Base-by-base conservation (phyloP, 495 filamentous ascomycete species). In the Xylaria scruposa region DNA sequence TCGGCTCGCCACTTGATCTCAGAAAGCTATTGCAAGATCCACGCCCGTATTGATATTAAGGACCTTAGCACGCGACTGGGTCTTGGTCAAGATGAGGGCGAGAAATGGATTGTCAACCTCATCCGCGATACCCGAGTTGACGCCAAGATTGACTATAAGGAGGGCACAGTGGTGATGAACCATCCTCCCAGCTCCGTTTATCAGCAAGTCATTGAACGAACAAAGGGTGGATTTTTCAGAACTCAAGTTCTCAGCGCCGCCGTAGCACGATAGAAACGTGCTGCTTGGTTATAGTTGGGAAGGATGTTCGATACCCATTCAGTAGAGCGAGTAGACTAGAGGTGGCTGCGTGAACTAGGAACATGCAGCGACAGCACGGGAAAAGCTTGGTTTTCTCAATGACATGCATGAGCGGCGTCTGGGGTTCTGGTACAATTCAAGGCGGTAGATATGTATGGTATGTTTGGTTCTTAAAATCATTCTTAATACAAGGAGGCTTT, bases 51-150 rank as follows among this genome's bases (percentile, higher is more conserved):
- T 72, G 94, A 98, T 80, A 97, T 99, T 81, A 94, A 94, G 90
- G 97, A 98, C 77, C 88, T 99, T 21, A 97, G 94, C 72, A 91
- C 91, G 71, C 90, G 95, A 73, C 87, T 99, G 64, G 96, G 96
- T 71, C 85, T 99, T 71, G 93, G 90, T 77, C 89, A 94, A 77
- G 94, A 97, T 77, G 96, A 97, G 76, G 96, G 97, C 74, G 96
- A 99, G 90, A 98, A 98, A 87, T 98, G 97, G 97, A 99, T 99
- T 74, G 96, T 99, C 71, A 99, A 99, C 85, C 88, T 98, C 56
- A 99, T 99, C 84, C 90, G 96, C 70, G 96, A 99, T 80, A 99
- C 96, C 3, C 88, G 96, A 64, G 93, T 99, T 51, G 96, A 99
- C 77, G 96, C 97, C 72, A 99, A 99, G 89, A 97, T 99, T 74